Evolutionary conservation across 805 yeast species (phyloP).

Genomic region (Sungouiella blattae): DNA sequence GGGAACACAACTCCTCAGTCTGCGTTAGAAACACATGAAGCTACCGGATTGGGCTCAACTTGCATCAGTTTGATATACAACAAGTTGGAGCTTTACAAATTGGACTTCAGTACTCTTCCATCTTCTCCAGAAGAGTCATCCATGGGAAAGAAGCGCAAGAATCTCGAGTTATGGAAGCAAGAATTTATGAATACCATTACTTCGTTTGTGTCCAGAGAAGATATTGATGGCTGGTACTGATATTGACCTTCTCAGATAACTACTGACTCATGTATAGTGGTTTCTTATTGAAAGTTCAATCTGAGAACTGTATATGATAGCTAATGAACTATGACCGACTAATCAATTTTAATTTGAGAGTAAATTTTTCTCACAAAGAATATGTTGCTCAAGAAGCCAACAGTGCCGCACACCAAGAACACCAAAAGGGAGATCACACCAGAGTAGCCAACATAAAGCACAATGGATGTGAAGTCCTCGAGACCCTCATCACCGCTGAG

Average conservation of each 20-base stretch:
- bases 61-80: constrained; percentile 19
- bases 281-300: too few species aligned
- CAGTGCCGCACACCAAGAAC: constrained; percentile 81
- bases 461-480: constrained; percentile 71
- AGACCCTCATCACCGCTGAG: constrained; percentile 62
- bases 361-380: constrained; percentile 76
- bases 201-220: constrained; percentile 30
- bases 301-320: neutral
- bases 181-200: constrained; percentile 16
- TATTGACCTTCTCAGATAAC: neutral
- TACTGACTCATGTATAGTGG: neutral
- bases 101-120: constrained; percentile 21
- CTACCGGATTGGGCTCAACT: constrained; percentile 22
- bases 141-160: constrained; percentile 2
- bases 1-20: too few species aligned
- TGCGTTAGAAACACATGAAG: neutral
- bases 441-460: constrained; percentile 82
- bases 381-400: constrained; percentile 77
- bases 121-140: neutral
- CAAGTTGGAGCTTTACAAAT: constrained; percentile 23
- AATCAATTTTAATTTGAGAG: constrained; percentile 81
- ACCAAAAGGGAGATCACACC: constrained; percentile 62
- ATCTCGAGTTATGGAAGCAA: constrained; percentile 14
- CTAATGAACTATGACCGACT: constrained; percentile 4
- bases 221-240: constrained; percentile 34